Base-by-base conservation (phyloP, 129 eudicot genomes). In the Pulicaria dysenterica region DNA sequence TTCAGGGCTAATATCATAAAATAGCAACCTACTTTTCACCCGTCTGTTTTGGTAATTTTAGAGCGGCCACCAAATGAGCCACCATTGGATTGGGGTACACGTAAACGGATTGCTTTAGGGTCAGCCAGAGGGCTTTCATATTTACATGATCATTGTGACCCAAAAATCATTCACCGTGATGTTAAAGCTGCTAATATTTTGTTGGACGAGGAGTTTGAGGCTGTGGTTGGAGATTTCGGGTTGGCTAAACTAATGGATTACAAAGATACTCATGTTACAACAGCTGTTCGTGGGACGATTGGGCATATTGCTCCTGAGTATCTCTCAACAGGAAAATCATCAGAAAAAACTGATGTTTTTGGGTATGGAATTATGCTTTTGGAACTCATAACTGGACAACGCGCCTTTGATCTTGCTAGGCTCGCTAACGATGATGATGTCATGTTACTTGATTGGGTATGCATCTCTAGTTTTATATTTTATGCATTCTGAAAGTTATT, bases 271-370 rank as follows among this genome's bases (percentile, higher is more conserved):
- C 93, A 90, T 76, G 96, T 90, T 34, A 90, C 96, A 11, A 90
- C 96, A 15, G 93, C 93, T 5, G 96, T 90, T 16, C 92, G 96
- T 38, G 96, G 96, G 6, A 90, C 96, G 5, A 90, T 90, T 7
- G 96, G 96, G 34, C 96, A 90, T 75, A 90, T 90, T 59, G 96
- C 96, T 67, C 96, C 96, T 0, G 96, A 90, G 73, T 90, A 90
- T 69, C 84, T 90, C 8, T 87, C 93, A 42, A 90, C 96, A 0
- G 96, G 96, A 39, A 90, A 90, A 72, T 90, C 96, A 4, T 90
- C 96, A 0, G 96, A 90, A 71, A 90, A 87, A 51, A 90, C 96
- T 7, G 96, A 90, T 67, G 96, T 90, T 57, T 90, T 90, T 17
- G 96, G 97, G 45, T 91, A 91, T 5, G 97, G 97, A 10, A 91